Conservation (phyloP, 148 eudicot genomes). For the Rheum nobile region DNA sequence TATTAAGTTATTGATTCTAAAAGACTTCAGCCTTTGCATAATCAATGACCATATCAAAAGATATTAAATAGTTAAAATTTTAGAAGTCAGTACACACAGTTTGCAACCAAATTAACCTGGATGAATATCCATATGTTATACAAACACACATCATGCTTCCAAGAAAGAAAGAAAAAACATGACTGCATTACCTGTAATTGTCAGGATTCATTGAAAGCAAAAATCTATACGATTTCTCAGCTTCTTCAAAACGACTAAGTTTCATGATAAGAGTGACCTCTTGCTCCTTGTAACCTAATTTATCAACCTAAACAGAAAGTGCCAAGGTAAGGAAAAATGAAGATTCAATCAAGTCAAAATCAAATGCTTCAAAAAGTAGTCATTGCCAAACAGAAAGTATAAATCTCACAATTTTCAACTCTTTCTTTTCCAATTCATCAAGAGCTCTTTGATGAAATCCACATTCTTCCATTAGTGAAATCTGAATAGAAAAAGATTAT, state of each 20-base stretch:
- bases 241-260: slow-evolving; percentile 64
- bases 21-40: not conserved
- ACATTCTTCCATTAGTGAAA: slow-evolving; percentile 86
- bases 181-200: slow-evolving; percentile 61
- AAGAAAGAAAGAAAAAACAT: not conserved
- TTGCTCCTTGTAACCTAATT: slow-evolving; percentile 72
- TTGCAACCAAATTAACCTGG: not conserved
- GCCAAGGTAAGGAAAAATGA: slow-evolving; percentile 6
- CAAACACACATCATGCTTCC: not conserved
- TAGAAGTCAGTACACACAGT: not conserved
- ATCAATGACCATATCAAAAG: not conserved
- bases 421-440: slow-evolving; percentile 72
- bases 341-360: slow-evolving; percentile 6
- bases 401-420: slow-evolving; percentile 64
- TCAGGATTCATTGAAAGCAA: slow-evolving; percentile 94
- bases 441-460: slow-evolving; percentile 67
- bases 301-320: slow-evolving; percentile 56
- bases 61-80: not conserved
- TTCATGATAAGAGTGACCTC: slow-evolving; percentile 83
- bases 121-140: not conserved
- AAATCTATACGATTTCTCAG: slow-evolving; percentile 48
- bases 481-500: slow-evolving; percentile 21
- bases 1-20: not conserved
- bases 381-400: not conserved
- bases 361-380: not conserved